Percentiles rank a stretch among this genome's conserved stretches.
Evolutionary conservation across 306 rosid genomes (phyloP).

Genomic region (Coriaria nepalensis): DNA sequence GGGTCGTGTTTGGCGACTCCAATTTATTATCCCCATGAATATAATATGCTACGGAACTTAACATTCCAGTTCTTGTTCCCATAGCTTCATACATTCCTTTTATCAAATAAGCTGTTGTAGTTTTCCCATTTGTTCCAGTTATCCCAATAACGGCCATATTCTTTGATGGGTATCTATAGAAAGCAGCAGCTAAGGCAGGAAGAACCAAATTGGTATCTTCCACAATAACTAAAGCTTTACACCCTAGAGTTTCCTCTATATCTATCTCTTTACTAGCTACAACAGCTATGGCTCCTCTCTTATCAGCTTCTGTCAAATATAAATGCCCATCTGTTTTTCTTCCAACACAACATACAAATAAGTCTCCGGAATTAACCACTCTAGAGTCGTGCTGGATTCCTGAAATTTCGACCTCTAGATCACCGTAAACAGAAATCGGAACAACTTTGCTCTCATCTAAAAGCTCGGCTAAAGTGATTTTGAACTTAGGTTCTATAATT

Average conservation of each 20-base stretch:
- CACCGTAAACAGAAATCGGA: slow-evolving; percentile 71
- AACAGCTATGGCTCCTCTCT: slow-evolving; percentile 88
- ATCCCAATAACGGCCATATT: slow-evolving; percentile 79
- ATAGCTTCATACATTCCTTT: slow-evolving; percentile 85
- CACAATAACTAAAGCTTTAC: slow-evolving; percentile 89
- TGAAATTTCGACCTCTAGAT: slow-evolving; percentile 72
- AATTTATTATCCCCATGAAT: slow-evolving; percentile 75
- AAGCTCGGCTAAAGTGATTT: slow-evolving; percentile 73
- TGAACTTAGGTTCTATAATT: slow-evolving; percentile 74
- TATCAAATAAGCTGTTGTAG: slow-evolving; percentile 57
- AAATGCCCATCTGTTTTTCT: slow-evolving; percentile 48
- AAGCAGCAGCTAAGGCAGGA: slow-evolving; percentile 65
- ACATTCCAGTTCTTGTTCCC: slow-evolving; percentile 80
- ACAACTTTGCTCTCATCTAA: slow-evolving; percentile 91
- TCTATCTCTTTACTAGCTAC: slow-evolving; percentile 88
- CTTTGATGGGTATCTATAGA: slow-evolving; percentile 65
- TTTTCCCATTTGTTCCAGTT: slow-evolving; percentile 79
- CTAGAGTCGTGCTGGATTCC: slow-evolving; percentile 90
- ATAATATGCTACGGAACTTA: slow-evolving; percentile 60
- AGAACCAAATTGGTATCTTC: slow-evolving; percentile 72
- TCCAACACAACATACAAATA: slow-evolving; percentile 75
- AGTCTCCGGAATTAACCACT: slow-evolving; percentile 54
- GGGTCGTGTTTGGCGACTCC: slow-evolving; percentile 36
- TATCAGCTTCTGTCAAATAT: slow-evolving; percentile 84
- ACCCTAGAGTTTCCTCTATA: slow-evolving; percentile 68